Evolutionary conservation across 2,329 filamentous ascomycete genomes (phyloP).

Genomic region (Ceratocystis eucalypticola): DNA sequence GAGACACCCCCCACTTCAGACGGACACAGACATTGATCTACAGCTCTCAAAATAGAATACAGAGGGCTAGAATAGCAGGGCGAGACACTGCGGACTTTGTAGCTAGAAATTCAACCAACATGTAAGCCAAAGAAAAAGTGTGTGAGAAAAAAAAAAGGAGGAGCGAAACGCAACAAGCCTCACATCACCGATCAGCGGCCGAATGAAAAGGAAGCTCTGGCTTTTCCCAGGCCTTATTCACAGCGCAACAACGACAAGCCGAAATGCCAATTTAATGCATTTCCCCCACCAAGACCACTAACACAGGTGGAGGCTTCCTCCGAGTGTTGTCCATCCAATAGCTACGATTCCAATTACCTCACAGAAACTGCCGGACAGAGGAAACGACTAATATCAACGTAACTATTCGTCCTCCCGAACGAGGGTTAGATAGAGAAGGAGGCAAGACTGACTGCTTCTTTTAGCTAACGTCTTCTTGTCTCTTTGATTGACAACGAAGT

Average conservation of each 20-base stretch:
- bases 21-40: slow-evolving; percentile 3
- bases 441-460: neutral
- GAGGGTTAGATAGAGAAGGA: neutral
- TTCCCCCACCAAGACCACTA: neutral
- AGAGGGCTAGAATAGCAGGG: neutral
- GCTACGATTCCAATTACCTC: slow-evolving; percentile 6
- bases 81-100: neutral
- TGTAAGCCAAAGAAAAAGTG: neutral
- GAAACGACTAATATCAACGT: slow-evolving; percentile 1
- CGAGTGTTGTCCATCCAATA: neutral
- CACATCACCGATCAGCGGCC: neutral
- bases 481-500: neutral
- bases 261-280: neutral
- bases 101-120: neutral
- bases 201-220: neutral
- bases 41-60: neutral
- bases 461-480: neutral
- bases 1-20: neutral
- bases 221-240: neutral
- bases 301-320: neutral
- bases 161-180: neutral
- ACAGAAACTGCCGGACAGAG: neutral
- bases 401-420: neutral
- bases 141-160: neutral
- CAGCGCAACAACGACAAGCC: neutral